phyloP scores from a whole-genome alignment of 2,329 filamentous ascomycete species.

The Alternaria ventricosa region DNA sequence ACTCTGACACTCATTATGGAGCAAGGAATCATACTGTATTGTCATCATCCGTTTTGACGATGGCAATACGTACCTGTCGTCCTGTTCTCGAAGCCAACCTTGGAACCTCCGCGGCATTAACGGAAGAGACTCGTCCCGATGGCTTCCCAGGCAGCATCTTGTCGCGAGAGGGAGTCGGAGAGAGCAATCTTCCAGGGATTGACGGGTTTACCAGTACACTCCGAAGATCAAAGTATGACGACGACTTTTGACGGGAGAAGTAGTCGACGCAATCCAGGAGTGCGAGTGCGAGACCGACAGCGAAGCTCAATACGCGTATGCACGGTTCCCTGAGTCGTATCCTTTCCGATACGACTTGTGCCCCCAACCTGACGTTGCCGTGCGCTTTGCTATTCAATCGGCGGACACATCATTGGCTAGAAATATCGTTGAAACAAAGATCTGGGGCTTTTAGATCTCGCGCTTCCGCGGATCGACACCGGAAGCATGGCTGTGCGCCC shows the following conservation, averaged over 20 bases:
- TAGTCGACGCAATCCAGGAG: accelerated
- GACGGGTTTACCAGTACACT: too few species aligned
- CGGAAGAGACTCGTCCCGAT: background rate
- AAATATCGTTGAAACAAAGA: background rate
- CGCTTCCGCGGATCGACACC: background rate
- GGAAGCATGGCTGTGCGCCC: background rate
- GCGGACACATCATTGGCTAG: background rate
- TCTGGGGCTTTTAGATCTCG: background rate
- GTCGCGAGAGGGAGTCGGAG: too few species aligned
- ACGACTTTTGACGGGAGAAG: background rate
- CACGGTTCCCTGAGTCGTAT: background rate
- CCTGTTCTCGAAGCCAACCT: background rate
- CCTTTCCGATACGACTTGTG: background rate
- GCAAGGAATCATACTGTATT: too few species aligned
- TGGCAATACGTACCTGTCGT: background rate
- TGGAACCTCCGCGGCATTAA: too few species aligned
- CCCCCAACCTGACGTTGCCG: background rate
- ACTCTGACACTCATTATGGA: too few species aligned
- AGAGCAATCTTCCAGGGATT: too few species aligned
- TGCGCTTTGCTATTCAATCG: background rate
- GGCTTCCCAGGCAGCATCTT: too few species aligned
- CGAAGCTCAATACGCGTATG: background rate
- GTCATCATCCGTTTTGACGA: too few species aligned
- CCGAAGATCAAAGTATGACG: background rate
- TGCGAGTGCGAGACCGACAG: background rate